phyloP scores from a whole-genome alignment of 139 green algal species.

The Micractinium conductrix region DNA sequence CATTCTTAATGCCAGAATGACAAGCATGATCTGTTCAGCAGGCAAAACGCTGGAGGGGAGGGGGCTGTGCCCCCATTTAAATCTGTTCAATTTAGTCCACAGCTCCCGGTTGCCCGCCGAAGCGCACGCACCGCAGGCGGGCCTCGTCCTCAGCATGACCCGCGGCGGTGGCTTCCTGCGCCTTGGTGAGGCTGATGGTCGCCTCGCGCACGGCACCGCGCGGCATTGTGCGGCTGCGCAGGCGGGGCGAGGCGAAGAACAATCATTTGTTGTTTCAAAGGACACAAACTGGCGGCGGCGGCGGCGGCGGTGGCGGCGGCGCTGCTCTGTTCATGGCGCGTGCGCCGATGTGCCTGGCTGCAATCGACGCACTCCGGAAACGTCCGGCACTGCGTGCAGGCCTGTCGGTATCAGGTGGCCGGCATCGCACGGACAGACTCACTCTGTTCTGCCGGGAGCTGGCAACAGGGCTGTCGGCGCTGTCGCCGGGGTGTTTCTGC shows the following conservation, averaged over 20 bases:
- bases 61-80: no score
- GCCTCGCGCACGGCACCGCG: background rate
- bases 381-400: no score
- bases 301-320: no score
- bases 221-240: conserved; percentile 5
- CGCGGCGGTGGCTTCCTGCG: no score
- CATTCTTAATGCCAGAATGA: background rate
- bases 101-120: background rate
- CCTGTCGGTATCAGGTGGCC: no score
- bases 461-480: no score
- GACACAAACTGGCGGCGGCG: no score
- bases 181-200: background rate
- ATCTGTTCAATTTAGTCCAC: background rate
- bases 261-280: no score
- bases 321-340: background rate
- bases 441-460: no score
- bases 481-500: no score
- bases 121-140: background rate
- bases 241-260: background rate
- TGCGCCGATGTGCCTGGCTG: background rate
- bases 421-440: no score
- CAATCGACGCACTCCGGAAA: background rate
- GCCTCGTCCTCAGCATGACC: conserved; percentile 26
- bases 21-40: background rate
- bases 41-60: background rate